Base-by-base conservation (phyloP, 2,329 filamentous ascomycete genomes). In the Phialophora verrucosa region DNA sequence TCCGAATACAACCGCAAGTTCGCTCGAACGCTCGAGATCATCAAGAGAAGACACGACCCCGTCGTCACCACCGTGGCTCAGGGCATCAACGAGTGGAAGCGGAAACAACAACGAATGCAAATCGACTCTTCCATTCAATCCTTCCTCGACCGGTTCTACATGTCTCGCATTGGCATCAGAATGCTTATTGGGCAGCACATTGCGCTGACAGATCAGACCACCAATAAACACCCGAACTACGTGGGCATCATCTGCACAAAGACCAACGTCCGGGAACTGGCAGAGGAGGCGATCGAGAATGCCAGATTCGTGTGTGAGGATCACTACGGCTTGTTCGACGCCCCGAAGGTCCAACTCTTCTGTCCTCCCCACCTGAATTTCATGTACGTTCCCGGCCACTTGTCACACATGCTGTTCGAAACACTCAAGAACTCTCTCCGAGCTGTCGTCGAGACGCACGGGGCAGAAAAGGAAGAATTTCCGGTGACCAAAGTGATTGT, bases 171-270 rank as follows among this genome's bases (percentile, higher is more conserved):
- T 75, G 95, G 95, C 71, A 99, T 99, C 73, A 91, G 95, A 74
- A 99, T 99, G 95, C 88, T 99, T 59, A 97, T 99, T 74, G 95
- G 95, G 61, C 95, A 99, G 79, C 95, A 99, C 83, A 97, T 99
- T 75, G 95, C 95, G 66, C 84, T 99, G 66, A 97, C 93, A 5
- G 94, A 98, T 78, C 93, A 98, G 80, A 91, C 90, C 74, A 90
- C 95, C 73, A 89, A 93, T 72, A 89, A 89, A 69, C 94, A 98
- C 78, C 92, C 93, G 44, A 91, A 92, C 68, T 98, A 99, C 76
- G 95, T 99, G 72, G 95, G 95, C 70, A 97, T 99, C 72, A 99
- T 99, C 76, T 99, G 95, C 83, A 99, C 95, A 67, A 97, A 96
- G 82, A 98, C 95, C 29, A 99, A 97, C 74, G 94, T 99, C 47